These are phyloP conservation scores for Sporothrix globosa DNA, from an alignment of 2,329 filamentous ascomycete species.

Conservation along the genomic window DNA sequence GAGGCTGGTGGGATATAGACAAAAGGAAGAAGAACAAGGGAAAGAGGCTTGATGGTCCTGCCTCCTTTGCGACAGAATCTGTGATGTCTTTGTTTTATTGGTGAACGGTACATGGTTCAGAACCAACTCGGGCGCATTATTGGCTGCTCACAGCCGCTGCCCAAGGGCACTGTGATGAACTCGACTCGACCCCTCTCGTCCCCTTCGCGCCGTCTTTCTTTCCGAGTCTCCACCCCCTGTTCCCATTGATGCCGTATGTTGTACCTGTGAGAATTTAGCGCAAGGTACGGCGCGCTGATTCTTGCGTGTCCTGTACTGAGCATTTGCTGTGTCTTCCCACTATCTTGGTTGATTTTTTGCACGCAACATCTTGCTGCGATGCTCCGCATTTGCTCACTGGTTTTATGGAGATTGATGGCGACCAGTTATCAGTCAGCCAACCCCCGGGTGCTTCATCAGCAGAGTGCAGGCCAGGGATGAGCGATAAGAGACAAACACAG, in stretches of 20 bases:
- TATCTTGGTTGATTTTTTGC: too few species aligned
- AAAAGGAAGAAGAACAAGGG: too few species aligned
- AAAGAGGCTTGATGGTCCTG: too few species aligned
- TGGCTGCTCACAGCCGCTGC: not conserved
- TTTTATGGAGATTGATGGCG: not conserved
- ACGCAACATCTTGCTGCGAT: not conserved
- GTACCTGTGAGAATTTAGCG: slow-evolving; percentile 29
- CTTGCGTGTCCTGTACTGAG: not conserved
- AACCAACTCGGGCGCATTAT: slow-evolving; percentile 2
- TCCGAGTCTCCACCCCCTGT: not conserved
- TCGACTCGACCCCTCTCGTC: not conserved
- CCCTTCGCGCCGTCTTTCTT: not conserved
- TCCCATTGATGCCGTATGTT: not conserved
- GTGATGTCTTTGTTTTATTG: not conserved
- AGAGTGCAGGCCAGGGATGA: not conserved
- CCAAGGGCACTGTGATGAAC: not conserved
- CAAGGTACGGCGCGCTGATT: slow-evolving; percentile 19
- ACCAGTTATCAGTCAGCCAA: not conserved
- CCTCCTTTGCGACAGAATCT: not conserved
- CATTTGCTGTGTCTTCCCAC: too few species aligned
- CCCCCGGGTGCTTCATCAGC: slow-evolving; percentile 14
- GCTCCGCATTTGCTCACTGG: slow-evolving; percentile 9
- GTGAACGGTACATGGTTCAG: not conserved
- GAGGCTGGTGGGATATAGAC: not conserved
- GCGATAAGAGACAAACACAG: not conserved